Conservation (phyloP, 495 filamentous ascomycete genomes). For the Aspergillus sparsus region DNA sequence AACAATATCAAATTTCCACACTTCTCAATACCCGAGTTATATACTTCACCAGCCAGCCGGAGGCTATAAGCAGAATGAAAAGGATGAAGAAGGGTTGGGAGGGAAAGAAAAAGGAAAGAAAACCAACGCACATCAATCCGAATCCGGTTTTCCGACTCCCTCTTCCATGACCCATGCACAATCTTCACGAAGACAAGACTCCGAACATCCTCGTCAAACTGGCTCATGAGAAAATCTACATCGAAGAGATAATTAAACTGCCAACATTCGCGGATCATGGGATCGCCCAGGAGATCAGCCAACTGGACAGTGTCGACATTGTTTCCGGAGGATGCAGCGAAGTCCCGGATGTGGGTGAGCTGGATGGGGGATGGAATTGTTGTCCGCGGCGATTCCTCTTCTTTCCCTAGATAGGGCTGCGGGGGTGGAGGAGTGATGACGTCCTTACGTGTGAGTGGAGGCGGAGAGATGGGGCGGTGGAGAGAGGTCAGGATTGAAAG, state of each 20-base stretch:
- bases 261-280: slow-evolving; percentile 84
- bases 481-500: slow-evolving; percentile 32
- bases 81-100: neutral
- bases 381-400: neutral
- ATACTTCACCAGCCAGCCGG: too few relatives aligned
- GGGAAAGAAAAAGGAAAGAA: neutral
- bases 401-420: slow-evolving; percentile 8
- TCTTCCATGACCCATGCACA: slow-evolving; percentile 87
- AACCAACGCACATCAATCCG: slow-evolving; percentile 57
- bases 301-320: slow-evolving; percentile 72
- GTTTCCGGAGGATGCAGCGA: slow-evolving; percentile 48
- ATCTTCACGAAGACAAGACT: slow-evolving; percentile 67
- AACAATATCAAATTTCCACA: neutral
- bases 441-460: slow-evolving; percentile 8
- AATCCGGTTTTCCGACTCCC: slow-evolving; percentile 61
- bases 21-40: too few relatives aligned
- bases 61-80: too few relatives aligned
- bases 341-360: slow-evolving; percentile 69
- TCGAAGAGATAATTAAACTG: slow-evolving; percentile 88
- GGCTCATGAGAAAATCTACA: slow-evolving; percentile 69
- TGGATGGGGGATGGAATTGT: slow-evolving; percentile 65
- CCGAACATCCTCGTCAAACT: slow-evolving; percentile 71
- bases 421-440: slow-evolving; percentile 13
- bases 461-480: slow-evolving; percentile 39
- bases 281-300: slow-evolving; percentile 74